These are phyloP conservation scores for Pichia membranifaciens DNA, from an alignment of 805 yeast genomes.

Conservation along the genomic window DNA sequence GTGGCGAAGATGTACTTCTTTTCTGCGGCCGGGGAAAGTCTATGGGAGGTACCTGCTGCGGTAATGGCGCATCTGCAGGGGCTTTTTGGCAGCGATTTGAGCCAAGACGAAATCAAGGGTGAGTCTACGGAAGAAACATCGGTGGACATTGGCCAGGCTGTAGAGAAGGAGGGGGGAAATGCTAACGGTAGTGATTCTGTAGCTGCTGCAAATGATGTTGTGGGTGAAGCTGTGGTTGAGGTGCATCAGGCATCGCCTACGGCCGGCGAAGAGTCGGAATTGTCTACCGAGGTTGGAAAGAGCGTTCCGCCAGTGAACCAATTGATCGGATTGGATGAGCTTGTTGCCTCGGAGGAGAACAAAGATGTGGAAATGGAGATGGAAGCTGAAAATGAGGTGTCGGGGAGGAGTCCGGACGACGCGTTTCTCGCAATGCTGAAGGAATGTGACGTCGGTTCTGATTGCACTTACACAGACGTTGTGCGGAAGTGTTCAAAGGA, in stretches of 20 bases:
- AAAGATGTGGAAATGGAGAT: not conserved
- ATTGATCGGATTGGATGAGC: not conserved
- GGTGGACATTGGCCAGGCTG: not conserved
- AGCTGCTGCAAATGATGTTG: too few relatives aligned
- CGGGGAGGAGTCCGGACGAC: conserved; percentile 7
- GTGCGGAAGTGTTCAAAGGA: conserved; percentile 53
- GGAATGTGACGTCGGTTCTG: conserved; percentile 54
- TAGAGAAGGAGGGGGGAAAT: not conserved
- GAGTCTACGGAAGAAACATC: not conserved
- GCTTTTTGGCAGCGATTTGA: conserved; percentile 18
- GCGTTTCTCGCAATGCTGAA: conserved; percentile 47
- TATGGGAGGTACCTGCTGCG: conserved; percentile 74
- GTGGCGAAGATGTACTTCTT: conserved; percentile 51
- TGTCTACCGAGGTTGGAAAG: not conserved
- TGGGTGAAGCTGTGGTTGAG: too few relatives aligned
- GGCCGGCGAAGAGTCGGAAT: too few relatives aligned
- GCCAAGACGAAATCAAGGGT: conserved; percentile 8
- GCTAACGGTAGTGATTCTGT: too few relatives aligned
- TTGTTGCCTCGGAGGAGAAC: not conserved
- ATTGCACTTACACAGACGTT: conserved; percentile 69
- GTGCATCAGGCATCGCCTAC: too few relatives aligned
- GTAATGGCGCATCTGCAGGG: conserved; percentile 20
- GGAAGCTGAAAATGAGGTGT: too few relatives aligned
- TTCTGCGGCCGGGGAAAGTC: conserved; percentile 60
- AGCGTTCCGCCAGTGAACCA: not conserved